Base-by-base conservation (phyloP, 495 filamentous ascomycete genomes). In the Aspergillus funiculosus region DNA sequence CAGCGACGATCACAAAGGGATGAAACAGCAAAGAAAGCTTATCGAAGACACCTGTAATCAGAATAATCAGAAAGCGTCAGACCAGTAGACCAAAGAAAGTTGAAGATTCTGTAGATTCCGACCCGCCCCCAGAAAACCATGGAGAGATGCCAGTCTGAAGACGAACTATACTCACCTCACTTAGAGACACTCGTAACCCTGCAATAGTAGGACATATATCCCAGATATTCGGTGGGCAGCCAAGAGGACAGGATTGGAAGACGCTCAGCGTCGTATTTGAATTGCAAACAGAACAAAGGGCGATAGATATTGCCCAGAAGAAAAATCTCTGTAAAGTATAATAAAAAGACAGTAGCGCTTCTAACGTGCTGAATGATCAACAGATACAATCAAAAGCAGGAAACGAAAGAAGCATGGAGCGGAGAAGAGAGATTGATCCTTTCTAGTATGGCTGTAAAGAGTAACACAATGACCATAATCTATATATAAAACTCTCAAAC, bases 281-380 rank as follows among this genome's bases (percentile, higher is more conserved):
- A 7, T 42, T 30, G 28, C 2, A 31, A 14, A 42, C 18, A 30
- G 17, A 29, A 31, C 27, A 22, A 19, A 9, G 26, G 24, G 14
- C 19, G 39, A 42, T 42, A 28, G 10, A 15, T 26, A 14, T 41
- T 8, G 17, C 13, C 15, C n/a, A 30, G 28, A 11, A 11, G 14
- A 27, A 39, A 35, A 30, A 39, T 31, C 45, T 32, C 37, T 43
- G 34, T 39, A 40, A 22, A 32, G 5, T 28, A 39, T 26, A 25
- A 14, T 30, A 29, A 19, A 28, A 46, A 37, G 43, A 46, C 6
- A 31, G 32, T 26, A 15, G 11, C n/a, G n/a, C n/a, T n/a, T 11
- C n/a, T 22, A 38, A 30, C 20, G 46, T 15, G 36, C 11, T n/a
- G 14, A 36, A 43, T 35, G 30, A 42, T 50, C 31, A 34, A 31